These are phyloP conservation scores for Mimosa bimucronata DNA, from an alignment of 306 rosid species.

Conservation along the genomic window DNA sequence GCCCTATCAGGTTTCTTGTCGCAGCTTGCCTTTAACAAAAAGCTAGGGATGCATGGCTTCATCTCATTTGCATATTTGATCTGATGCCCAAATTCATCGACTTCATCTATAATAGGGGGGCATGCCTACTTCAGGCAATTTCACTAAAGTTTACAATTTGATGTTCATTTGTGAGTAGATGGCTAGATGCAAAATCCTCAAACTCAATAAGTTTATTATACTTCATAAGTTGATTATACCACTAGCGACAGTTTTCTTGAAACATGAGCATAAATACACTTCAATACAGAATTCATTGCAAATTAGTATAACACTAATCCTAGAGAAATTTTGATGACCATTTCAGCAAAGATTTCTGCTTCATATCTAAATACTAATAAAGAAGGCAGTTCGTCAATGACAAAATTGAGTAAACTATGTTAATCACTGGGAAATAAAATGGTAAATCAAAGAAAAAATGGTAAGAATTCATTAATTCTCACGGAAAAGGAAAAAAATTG, in stretches of 20 bases:
- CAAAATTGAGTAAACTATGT: background rate
- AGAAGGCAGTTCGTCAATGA: conserved; percentile 11
- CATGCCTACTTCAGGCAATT: background rate
- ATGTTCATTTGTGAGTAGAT: background rate
- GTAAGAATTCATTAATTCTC: conserved; percentile 29
- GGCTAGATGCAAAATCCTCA: background rate
- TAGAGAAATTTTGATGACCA: conserved; percentile 1
- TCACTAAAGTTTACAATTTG: background rate
- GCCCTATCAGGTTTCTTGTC: background rate
- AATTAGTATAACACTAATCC: background rate
- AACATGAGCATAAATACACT: background rate
- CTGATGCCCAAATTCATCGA: background rate
- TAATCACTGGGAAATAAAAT: conserved; percentile 5
- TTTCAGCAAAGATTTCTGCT: background rate
- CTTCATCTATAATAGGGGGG: background rate
- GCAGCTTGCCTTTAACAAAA: background rate
- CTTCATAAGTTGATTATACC: background rate
- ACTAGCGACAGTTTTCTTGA: background rate
- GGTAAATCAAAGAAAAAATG: conserved; percentile 15
- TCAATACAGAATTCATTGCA: background rate
- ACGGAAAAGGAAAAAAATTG: background rate
- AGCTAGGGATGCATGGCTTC: background rate
- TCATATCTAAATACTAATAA: conserved; percentile 10
- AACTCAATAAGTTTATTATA: background rate
- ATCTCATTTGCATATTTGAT: background rate